A percentile compares a stretch with the other conserved stretches of the same genome.
These are phyloP conservation scores for Phoma sp. DNA, from an alignment of 2,329 filamentous ascomycete species.

Conservation along the genomic window DNA sequence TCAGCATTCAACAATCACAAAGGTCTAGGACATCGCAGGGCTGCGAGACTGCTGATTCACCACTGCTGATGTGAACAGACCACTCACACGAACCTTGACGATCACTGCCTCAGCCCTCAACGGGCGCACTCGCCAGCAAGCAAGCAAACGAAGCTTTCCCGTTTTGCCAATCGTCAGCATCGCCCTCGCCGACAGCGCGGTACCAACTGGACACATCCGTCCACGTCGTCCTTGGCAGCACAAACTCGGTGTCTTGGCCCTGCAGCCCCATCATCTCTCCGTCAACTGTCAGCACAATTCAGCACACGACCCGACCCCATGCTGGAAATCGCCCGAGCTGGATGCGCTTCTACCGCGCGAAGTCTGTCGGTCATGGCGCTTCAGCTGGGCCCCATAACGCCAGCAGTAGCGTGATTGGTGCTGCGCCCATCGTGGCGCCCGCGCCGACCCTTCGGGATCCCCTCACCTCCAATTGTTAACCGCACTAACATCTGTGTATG, in stretches of 20 bases:
- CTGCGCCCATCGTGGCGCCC: conserved; percentile 4
- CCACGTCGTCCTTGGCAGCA: conserved; percentile 6
- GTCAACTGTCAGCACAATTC: not conserved
- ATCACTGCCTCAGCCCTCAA: not conserved
- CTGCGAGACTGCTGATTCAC: no score
- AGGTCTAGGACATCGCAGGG: no score
- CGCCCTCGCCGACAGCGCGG: not conserved
- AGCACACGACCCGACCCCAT: not conserved
- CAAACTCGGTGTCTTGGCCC: conserved; percentile 1
- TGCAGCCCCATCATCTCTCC: not conserved
- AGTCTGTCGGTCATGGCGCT: not conserved
- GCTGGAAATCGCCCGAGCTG: conserved; percentile 11
- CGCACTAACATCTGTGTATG: not conserved
- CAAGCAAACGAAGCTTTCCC: conserved; percentile 1
- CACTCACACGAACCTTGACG: no score
- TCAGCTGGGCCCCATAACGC: conserved; percentile 2
- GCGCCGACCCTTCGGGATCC: conserved; percentile 7
- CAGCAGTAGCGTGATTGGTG: conserved; percentile 1
- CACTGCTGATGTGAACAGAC: no score
- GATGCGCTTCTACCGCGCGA: not conserved
- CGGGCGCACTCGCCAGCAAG: no score
- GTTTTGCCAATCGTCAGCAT: not conserved
- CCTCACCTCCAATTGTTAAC: conserved; percentile 7
- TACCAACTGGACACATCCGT: not conserved
- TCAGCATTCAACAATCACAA: not conserved